phyloP scores from a whole-genome alignment of 2,329 filamentous ascomycete species.

The Ascochyta rabiei region DNA sequence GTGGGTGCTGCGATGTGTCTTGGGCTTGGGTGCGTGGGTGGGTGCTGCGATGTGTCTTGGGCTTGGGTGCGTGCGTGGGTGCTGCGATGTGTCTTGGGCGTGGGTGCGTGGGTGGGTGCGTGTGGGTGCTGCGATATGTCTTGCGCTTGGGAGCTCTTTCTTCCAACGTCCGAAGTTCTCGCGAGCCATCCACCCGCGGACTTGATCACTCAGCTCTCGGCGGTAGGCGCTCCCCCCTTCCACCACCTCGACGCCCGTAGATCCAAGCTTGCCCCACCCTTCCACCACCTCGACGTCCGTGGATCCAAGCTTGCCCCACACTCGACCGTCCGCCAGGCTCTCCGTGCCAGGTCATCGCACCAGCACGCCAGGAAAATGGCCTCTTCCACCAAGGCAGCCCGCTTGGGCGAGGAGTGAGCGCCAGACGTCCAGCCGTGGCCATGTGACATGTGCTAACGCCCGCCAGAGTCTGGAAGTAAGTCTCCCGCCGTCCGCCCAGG shows the following conservation, averaged over 20 bases:
- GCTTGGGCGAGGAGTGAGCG: slow-evolving; percentile 76
- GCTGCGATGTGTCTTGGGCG: not conserved
- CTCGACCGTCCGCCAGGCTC: not conserved
- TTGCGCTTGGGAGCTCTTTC: slow-evolving; percentile 14
- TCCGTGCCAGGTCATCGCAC: too few species aligned
- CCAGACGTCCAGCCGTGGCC: slow-evolving; percentile 23
- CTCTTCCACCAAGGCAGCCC: slow-evolving; percentile 67
- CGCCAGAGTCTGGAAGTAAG: slow-evolving; percentile 89
- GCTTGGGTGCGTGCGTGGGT: not conserved
- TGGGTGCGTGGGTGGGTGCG: not conserved
- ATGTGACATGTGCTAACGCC: slow-evolving; percentile 41
- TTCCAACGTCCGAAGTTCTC: not conserved
- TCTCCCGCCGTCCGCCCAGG: slow-evolving; percentile 25
- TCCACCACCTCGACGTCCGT: not conserved
- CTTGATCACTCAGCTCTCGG: slow-evolving; percentile 11
- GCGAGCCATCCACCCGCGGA: slow-evolving; percentile 12
- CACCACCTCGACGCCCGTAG: not conserved
- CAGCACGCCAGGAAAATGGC: slow-evolving; percentile 55
- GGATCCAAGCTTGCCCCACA: slow-evolving; percentile 8
- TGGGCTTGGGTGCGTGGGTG: too few species aligned
- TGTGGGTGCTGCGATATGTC: slow-evolving; percentile 4
- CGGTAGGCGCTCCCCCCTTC: not conserved
- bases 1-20: slow-evolving; percentile 6
- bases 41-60: not conserved
- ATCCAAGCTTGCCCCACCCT: slow-evolving; percentile 7